A percentile compares a stretch with the other conserved stretches of the same genome.
phyloP scores from a whole-genome alignment of 2,329 filamentous ascomycete genomes.

The Colletotrichum orchidophilum region DNA sequence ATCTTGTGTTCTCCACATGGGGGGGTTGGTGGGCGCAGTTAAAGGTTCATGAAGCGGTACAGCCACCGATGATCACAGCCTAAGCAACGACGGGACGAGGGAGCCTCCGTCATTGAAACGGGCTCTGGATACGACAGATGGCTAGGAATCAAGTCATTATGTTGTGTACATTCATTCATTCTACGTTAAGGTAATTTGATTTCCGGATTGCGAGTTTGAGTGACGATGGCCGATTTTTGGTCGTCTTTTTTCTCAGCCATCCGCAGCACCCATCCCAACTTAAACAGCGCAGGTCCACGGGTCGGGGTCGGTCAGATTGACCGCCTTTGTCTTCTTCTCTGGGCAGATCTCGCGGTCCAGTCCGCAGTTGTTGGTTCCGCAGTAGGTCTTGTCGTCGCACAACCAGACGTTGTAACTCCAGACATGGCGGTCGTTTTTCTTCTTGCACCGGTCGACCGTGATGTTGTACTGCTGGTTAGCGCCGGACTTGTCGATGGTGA shows the following conservation, averaged over 20 bases:
- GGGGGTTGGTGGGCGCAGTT: no score
- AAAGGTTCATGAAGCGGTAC: no score
- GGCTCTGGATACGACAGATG: no score
- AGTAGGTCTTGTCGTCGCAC: slow-evolving; percentile 5
- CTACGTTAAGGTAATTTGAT: background rate
- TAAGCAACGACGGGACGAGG: no score
- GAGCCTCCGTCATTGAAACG: no score
- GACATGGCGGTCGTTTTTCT: slow-evolving; percentile 1
- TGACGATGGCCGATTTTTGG: background rate
- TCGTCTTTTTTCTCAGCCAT: background rate
- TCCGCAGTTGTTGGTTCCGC: background rate
- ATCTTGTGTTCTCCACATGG: no score
- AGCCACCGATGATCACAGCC: no score
- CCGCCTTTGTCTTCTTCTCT: background rate
- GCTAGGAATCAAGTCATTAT: no score
- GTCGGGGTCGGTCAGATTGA: background rate
- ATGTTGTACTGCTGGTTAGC: background rate
- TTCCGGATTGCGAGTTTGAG: background rate
- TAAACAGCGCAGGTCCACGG: background rate
- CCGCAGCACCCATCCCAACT: background rate
- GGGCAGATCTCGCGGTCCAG: background rate
- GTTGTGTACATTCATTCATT: no score
- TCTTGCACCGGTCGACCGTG: slow-evolving; percentile 14
- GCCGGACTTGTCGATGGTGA: background rate
- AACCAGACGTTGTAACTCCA: slow-evolving; percentile 11